Percentiles rank a stretch among this genome's conserved stretches.
phyloP scores from a whole-genome alignment of 164 flowering plant species.

The Tetrastigma voinierianum region DNA sequence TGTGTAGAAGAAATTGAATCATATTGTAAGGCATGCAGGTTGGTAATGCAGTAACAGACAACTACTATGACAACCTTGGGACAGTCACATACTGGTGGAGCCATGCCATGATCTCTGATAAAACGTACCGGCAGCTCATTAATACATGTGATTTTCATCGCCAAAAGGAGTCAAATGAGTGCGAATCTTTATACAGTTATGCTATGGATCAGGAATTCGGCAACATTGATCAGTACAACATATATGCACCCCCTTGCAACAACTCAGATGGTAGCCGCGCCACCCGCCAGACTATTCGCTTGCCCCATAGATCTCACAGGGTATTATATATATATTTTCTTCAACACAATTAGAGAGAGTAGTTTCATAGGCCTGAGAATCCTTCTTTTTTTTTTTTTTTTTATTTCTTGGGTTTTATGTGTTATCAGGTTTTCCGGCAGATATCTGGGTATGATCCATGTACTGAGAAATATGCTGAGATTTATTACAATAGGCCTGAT shows the following conservation, averaged over 20 bases:
- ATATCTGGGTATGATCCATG: constrained; percentile 87
- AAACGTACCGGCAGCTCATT: constrained; percentile 57
- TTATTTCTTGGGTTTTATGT: too few relatives aligned
- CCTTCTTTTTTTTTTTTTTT: too few relatives aligned
- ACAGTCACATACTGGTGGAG: constrained; percentile 93
- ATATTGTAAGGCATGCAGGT: constrained; percentile 35
- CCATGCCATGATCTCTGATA: constrained; percentile 89
- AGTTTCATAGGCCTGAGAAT: too few relatives aligned
- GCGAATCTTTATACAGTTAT: constrained; percentile 57
- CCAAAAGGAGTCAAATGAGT: constrained; percentile 60
- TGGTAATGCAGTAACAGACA: constrained; percentile 89
- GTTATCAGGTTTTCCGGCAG: constrained; percentile 32
- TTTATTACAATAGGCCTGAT: constrained; percentile 75
- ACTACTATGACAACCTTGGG: constrained; percentile 80
- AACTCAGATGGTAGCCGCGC: constrained; percentile 43
- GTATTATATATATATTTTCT: background rate
- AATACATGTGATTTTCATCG: constrained; percentile 57
- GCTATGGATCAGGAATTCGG: constrained; percentile 89
- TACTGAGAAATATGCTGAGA: constrained; percentile 74
- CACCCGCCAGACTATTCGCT: constrained; percentile 35
- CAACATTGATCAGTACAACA: constrained; percentile 85
- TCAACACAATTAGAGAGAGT: too few relatives aligned
- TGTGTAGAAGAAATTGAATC: too few relatives aligned
- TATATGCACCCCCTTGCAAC: constrained; percentile 80
- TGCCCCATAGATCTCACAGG: constrained; percentile 63